Evolutionary conservation across 768 basidiomycete species (phyloP), one percentile per base, ranked within the genome.

Genomic region (Suillus placidus): DNA sequence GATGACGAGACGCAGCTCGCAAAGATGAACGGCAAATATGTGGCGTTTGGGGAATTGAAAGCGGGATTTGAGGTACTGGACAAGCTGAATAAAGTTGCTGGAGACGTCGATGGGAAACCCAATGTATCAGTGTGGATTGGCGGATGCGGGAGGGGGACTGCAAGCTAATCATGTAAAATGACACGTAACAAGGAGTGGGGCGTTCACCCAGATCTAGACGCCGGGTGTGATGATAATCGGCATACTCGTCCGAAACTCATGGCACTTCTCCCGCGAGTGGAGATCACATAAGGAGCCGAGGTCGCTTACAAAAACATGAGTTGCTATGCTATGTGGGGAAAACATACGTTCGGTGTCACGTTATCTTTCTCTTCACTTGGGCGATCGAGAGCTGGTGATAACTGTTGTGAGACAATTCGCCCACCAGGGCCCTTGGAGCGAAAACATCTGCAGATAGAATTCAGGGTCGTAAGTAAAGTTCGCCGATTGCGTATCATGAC

Each of bases 1-100:
- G 74, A 78, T 57, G 78, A 82, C 40, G 77, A 82, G 30, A 67
- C 69, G 35, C 76, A 74, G 64, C 76, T 83, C 51, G 75, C 78
- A 52, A 87, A 83, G 72, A 69, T 86, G 56, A 79, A 78, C n/a
- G 83, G 83, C 47, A 84, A 82, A 69, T 83, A 84, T 65, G 82
- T 81, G 61, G 77, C 79, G 6, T 85, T 83, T 67, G 83, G 80
- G 6, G 70, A 77, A 61, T 67, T 82, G 38, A 72, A 72, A 45
- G 73, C 72, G 3, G 79, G 74, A 10, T 70, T 71, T 62, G 75
- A 76, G 6, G 73, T 80, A 0, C 70, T 84, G 35, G 75, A 76
- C 23, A 74, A 71, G 32, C 71, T 83, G 38, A 71, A 77, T 34
- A 68, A 70, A 34, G 75, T 71, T 6, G 76, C 74, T 0, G 81